Conservation (phyloP, 305 asterid genomes). For the Solanum hybrid region DNA sequence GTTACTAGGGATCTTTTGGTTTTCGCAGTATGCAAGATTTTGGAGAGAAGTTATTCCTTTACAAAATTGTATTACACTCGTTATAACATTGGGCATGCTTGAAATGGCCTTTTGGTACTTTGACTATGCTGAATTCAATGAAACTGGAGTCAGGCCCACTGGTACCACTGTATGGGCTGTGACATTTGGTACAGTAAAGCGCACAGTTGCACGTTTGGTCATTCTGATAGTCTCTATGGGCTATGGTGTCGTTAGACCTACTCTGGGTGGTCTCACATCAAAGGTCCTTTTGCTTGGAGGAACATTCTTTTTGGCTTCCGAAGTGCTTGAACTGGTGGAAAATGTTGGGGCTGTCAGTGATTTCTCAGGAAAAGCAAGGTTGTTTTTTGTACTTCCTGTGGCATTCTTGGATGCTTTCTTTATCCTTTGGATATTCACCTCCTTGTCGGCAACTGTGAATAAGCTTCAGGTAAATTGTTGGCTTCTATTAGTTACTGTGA, state of each 20-base stretch:
- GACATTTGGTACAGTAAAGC: conserved; percentile 81
- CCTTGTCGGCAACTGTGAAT: conserved; percentile 73
- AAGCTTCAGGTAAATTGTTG: conserved; percentile 80
- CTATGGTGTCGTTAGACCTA: conserved; percentile 91
- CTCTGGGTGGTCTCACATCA: conserved; percentile 88
- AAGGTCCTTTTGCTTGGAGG: conserved; percentile 86
- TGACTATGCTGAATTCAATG: conserved; percentile 88
- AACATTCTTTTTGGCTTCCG: conserved; percentile 76
- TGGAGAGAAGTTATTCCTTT: conserved; percentile 90
- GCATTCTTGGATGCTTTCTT: conserved; percentile 92
- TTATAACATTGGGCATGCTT: conserved; percentile 84
- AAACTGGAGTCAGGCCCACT: conserved; percentile 76
- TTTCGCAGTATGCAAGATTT: conserved; percentile 79
- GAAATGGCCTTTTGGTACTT: conserved; percentile 97
- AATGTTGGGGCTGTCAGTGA: conserved; percentile 90
- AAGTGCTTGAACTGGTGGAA: conserved; percentile 80
- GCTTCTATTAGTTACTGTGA: neutral
- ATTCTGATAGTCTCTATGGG: conserved; percentile 95
- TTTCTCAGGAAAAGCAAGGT: conserved; percentile 79
- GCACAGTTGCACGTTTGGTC: conserved; percentile 67
- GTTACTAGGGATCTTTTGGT: conserved; percentile 87
- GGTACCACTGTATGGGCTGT: conserved; percentile 92
- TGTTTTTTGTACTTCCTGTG: conserved; percentile 80
- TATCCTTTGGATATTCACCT: conserved; percentile 91
- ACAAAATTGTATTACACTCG: conserved; percentile 81